Conservation (phyloP, 768 basidiomycete species). For the Saitozyma podzolica region DNA sequence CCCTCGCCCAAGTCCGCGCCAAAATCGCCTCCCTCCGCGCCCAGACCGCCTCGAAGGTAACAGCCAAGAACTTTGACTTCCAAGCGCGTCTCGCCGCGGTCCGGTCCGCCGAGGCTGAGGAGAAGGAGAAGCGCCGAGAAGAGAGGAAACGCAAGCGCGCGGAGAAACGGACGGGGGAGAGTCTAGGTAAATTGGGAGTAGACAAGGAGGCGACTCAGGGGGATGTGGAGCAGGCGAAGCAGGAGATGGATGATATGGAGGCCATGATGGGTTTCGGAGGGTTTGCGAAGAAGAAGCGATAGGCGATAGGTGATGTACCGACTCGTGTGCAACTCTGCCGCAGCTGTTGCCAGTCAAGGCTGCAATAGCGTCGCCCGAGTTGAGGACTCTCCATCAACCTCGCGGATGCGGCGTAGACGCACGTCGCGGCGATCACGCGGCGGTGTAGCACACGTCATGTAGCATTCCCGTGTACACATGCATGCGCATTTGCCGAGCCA, state of each 20-base stretch:
- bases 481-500: too few species aligned
- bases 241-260: conserved; percentile 66
- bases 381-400: too few species aligned
- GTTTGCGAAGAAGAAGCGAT: conserved; percentile 58
- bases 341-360: too few species aligned
- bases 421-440: too few species aligned
- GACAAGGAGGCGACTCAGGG: conserved; percentile 4
- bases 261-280: conserved; percentile 88
- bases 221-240: conserved; percentile 18
- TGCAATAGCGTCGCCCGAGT: too few species aligned
- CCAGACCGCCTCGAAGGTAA: conserved; percentile 76
- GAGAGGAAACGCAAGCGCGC: conserved; percentile 69
- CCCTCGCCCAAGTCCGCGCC: conserved; percentile 85
- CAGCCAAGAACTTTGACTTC: conserved; percentile 92
- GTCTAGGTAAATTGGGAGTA: conserved; percentile 62
- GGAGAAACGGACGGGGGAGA: conserved; percentile 65
- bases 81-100: conserved; percentile 82
- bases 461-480: too few species aligned
- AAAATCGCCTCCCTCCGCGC: conserved; percentile 85
- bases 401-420: too few species aligned
- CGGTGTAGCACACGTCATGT: too few species aligned
- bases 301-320: not conserved
- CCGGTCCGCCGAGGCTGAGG: conserved; percentile 66
- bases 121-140: conserved; percentile 57
- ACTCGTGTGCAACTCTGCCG: too few species aligned